Base-by-base conservation (phyloP, 352 stramenopile species). In the Sclerospora graminicola region DNA sequence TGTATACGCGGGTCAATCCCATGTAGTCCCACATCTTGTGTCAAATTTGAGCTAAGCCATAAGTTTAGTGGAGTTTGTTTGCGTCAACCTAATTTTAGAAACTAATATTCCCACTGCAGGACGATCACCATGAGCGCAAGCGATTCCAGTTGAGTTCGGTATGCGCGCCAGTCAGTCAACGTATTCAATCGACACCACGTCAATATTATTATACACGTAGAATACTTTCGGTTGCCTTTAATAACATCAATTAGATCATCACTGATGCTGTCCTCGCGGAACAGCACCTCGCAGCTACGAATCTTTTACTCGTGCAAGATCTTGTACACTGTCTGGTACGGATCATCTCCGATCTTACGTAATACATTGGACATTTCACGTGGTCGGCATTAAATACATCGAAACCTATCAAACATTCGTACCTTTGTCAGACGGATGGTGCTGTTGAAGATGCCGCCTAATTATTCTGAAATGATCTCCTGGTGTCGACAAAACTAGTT, bases 181-280 rank as follows among this genome's bases (percentile, higher is more conserved):
- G 60, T 99, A 96, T 74, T 99, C 97, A 44, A 99, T 98, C 6
- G 89, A 97, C 43, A 99, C 84, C 11, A 96, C 96, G 69, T 99
- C 97, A 60, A 99, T 98, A 73, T 99, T 99, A 76, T 99, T 99
- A 87, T 99, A 99, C 50, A 98, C 89, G 66, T 99, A 99, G 33
- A 99, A 76, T 99, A 99, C 60, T 98, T 97, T 40, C 91, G 85
- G 65, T 99, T 99, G 43, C 95, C 96, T 69, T 98, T 82, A 45
- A 98, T 92, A 19, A 99, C 90, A 76, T 99, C 96, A 48, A 99
- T 98, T 24, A 99, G 63, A 55, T 99, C 89, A 66, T 99, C 96
- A 4, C 96, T 91, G 15, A 79, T 93, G 52, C 94, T 92, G 48
- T 99, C 95, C 69, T 99, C 95, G 47, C 96, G 83, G 51, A 98